Evolutionary conservation across 2,329 filamentous ascomycete species (phyloP).

Genomic region (Elsinoe fawcettii): DNA sequence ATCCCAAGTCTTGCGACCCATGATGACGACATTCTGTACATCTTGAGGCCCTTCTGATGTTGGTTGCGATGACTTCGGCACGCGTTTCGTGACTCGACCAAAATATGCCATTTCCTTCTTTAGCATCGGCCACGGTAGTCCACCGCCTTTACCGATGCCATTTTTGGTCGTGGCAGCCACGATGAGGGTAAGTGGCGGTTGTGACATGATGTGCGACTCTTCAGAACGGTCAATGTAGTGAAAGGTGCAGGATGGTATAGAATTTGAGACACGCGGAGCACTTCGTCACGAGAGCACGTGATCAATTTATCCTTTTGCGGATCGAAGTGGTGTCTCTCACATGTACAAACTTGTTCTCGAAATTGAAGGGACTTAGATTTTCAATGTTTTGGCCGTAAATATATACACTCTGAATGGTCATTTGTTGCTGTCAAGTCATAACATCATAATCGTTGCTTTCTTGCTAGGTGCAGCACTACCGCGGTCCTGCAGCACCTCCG

Average conservation of each 20-base stretch:
- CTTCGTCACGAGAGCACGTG: slow-evolving; percentile 5
- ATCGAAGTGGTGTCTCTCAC: too few relatives aligned
- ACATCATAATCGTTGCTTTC: neutral
- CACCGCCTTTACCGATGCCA: slow-evolving; percentile 75
- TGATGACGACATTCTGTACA: slow-evolving; percentile 63
- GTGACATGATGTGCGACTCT: neutral
- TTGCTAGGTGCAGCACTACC: neutral
- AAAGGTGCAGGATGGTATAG: slow-evolving; percentile 10
- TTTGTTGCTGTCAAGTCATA: neutral
- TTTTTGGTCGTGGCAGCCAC: slow-evolving; percentile 82
- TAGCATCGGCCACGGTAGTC: slow-evolving; percentile 81
- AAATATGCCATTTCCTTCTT: slow-evolving; percentile 94
- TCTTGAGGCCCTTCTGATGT: slow-evolving; percentile 16
- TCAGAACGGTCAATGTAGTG: neutral
- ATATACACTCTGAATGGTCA: neutral
- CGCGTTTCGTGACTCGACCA: slow-evolving; percentile 72
- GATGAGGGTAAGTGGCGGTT: slow-evolving; percentile 65
- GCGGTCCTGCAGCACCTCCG: neutral
- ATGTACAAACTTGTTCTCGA: too few relatives aligned
- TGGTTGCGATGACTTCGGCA: slow-evolving; percentile 37
- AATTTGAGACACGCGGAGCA: neutral
- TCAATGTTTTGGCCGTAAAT: neutral
- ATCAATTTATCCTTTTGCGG: slow-evolving; percentile 1
- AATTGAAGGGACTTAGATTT: neutral
- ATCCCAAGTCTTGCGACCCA: slow-evolving; percentile 97